Base-by-base conservation (phyloP, 352 stramenopile genomes). In the Peronosclerospora sorghi region DNA sequence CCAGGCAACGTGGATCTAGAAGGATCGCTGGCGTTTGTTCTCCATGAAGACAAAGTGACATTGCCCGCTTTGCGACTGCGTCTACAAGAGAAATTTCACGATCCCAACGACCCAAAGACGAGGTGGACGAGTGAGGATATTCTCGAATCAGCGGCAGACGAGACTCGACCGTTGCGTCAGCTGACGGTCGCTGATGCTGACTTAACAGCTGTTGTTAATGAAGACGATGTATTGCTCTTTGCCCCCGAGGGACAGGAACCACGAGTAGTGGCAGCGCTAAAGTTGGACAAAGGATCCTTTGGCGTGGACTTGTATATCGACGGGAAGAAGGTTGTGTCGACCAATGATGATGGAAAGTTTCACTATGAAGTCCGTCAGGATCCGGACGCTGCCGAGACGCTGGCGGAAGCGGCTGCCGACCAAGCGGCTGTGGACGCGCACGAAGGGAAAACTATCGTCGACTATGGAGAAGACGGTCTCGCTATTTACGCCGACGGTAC, bases 391-490 rank as follows among this genome's bases (percentile, higher is more conserved):
- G 57, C 65, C 0, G 51, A 55, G 8, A 50, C 44, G 4, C 48
- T 55, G 13, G 47, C 68, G 51, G 44, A 46, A 57, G 19, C 45
- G 34, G 32, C 24, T 15, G 38, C 35, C 9, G 58, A 61, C 14
- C 51, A 60, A 56, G 49, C 30, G 27, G 52, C 65, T 3, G 48
- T 65, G 12, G 77, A 95, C 48, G 68, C 84, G 15, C 85, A 96
- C 35, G 66, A 78, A 8, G 90, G 86, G 13, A 96, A 96, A 56
- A 82, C 95, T 54, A 90, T 98, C 43, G 86, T 94, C 2, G 95
- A 97, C 51, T 98, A 98, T 48, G 96, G 94, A 55, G 95, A 98
- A 61, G 94, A 98, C 65, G 95, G 95, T 29, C 67, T 98, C 1
- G 95, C 95, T 10, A 97, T 98, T 52, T 98, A 98, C 52, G 82